phyloP scores from a whole-genome alignment of 805 yeast genomes.

The Ogataea ramenticola region DNA sequence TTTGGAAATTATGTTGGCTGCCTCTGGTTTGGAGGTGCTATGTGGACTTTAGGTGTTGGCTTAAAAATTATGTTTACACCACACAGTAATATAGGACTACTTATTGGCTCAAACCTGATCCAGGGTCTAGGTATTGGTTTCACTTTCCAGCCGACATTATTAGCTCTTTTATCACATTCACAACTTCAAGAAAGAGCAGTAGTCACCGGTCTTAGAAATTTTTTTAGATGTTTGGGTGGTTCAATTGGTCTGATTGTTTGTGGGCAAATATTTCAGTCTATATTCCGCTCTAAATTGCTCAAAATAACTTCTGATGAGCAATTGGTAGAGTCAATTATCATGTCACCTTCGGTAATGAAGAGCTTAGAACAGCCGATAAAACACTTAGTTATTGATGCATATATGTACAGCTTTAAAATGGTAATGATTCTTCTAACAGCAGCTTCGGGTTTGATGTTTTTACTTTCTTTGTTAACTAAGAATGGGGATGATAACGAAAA shows the following conservation, averaged over 20 bases:
- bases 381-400: constrained; percentile 4
- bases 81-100: constrained; percentile 23
- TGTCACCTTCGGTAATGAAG: constrained; percentile 2
- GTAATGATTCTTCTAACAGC: constrained; percentile 10
- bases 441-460: constrained; percentile 11
- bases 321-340: constrained; percentile 1
- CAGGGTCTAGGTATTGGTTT: constrained; percentile 37
- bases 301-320: background rate
- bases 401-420: constrained; percentile 6
- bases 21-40: constrained; percentile 20
- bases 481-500: constrained; percentile 6
- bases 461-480: constrained; percentile 6
- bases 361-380: background rate
- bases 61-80: constrained; percentile 26
- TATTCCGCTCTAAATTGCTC: constrained; percentile 3
- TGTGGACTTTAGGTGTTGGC: constrained; percentile 35
- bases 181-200: constrained; percentile 43
- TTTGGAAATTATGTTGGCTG: constrained; percentile 32
- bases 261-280: constrained; percentile 8
- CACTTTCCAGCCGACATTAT: constrained; percentile 43
- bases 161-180: constrained; percentile 43
- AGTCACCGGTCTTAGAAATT: constrained; percentile 45
- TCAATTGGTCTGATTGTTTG: constrained; percentile 37
- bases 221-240: constrained; percentile 48
- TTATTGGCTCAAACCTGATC: constrained; percentile 28